A percentile compares a stretch with the other conserved stretches of the same genome.
These are phyloP conservation scores for Aegilops longissima DNA, from an alignment of 176 grass and related monocot genomes.

Conservation along the genomic window DNA sequence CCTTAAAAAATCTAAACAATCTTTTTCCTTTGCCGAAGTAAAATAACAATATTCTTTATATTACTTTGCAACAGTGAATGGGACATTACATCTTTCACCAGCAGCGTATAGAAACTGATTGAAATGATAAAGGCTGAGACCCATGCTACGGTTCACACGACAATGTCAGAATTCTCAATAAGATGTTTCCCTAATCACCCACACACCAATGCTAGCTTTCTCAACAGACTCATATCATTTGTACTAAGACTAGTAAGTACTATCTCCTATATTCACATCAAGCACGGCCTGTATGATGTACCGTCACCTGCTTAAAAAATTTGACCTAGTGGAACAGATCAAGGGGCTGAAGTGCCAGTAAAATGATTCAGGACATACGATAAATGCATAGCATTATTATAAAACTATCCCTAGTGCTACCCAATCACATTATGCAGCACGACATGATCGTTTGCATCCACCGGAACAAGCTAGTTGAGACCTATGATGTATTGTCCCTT, in stretches of 20 bases:
- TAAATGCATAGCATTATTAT: background rate
- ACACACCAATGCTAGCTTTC: background rate
- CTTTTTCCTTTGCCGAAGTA: slow-evolving; percentile 8
- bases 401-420: background rate
- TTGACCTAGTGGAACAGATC: background rate
- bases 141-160: background rate
- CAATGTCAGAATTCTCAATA: background rate
- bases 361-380: background rate
- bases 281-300: background rate
- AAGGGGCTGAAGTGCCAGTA: background rate
- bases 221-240: background rate
- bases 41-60: background rate
- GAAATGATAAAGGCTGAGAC: background rate
- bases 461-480: background rate
- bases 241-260: background rate
- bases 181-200: background rate
- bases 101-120: background rate
- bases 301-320: background rate
- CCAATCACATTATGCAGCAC: background rate
- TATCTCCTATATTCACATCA: background rate
- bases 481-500: background rate
- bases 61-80: background rate
- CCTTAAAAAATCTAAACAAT: background rate
- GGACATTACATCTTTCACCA: background rate
- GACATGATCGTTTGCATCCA: background rate